phyloP scores from a whole-genome alignment of 2,329 filamentous ascomycete species.

The Fusarium sp. region DNA sequence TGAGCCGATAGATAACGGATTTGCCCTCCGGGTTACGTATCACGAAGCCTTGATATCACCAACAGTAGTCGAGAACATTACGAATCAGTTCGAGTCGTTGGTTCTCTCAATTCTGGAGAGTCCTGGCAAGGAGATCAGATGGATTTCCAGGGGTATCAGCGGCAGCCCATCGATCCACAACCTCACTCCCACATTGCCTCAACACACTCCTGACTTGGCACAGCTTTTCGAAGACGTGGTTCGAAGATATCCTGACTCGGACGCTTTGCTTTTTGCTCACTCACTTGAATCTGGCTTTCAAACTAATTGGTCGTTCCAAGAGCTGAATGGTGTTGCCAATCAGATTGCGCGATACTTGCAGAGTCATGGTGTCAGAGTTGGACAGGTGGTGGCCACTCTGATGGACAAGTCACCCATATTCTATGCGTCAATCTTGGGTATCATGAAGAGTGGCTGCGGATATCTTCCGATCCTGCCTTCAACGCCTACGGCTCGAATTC shows the following conservation, averaged over 20 bases:
- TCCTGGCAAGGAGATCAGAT: constrained; percentile 32
- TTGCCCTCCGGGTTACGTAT: constrained; percentile 61
- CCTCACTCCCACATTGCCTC: constrained; percentile 49
- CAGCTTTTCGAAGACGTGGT: constrained; percentile 68
- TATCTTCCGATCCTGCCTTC: constrained; percentile 84
- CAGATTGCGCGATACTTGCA: constrained; percentile 68
- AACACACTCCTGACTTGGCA: constrained; percentile 60
- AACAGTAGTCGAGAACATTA: constrained; percentile 67
- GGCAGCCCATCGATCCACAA: constrained; percentile 64
- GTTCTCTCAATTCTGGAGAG: constrained; percentile 50
- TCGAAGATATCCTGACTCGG: constrained; percentile 59
- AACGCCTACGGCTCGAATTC: constrained; percentile 72
- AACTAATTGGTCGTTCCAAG: constrained; percentile 69
- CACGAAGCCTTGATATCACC: constrained; percentile 63
- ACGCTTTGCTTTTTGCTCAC: constrained; percentile 74
- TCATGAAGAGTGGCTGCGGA: constrained; percentile 79
- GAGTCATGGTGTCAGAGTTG: constrained; percentile 59
- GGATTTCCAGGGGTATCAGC: constrained; percentile 44
- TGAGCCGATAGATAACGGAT: constrained; percentile 67
- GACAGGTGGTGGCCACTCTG: constrained; percentile 76
- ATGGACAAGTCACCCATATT: constrained; percentile 82
- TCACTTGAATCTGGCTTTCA: constrained; percentile 46
- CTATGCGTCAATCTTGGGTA: constrained; percentile 80
- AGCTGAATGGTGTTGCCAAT: constrained; percentile 75
- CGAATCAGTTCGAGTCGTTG: constrained; percentile 71